phyloP scores from a whole-genome alignment of 1,139 yeast species.

The Scheffersomyces parashehatae region DNA sequence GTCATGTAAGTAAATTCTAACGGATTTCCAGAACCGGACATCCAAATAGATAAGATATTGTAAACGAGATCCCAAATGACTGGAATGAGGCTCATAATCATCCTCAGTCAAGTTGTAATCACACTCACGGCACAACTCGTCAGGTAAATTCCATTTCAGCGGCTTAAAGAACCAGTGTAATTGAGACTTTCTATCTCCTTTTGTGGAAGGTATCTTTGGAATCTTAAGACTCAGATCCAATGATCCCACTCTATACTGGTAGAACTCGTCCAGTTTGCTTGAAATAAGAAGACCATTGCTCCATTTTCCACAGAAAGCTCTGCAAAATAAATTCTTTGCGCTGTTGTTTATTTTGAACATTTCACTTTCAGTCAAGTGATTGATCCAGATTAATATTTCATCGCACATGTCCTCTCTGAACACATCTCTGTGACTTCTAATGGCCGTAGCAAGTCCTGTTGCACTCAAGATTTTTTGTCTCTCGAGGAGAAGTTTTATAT shows the following conservation, averaged over 20 bases:
- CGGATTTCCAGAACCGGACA: constrained; percentile 69
- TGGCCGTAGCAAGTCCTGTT: constrained; percentile 68
- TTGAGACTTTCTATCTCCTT: constrained; percentile 6
- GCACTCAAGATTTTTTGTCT: constrained; percentile 54
- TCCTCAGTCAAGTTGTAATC: constrained; percentile 38
- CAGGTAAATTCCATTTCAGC: constrained; percentile 44
- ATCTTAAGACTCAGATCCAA: constrained; percentile 32
- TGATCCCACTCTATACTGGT: constrained; percentile 32
- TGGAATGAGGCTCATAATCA: constrained; percentile 25
- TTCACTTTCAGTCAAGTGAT: constrained; percentile 57
- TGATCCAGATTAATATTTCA: constrained; percentile 66
- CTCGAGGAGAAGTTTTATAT: constrained; percentile 50
- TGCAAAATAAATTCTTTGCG: constrained; percentile 55
- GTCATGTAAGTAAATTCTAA: constrained; percentile 64
- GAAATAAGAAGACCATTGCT: constrained; percentile 37
- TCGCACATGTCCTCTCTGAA: constrained; percentile 83
- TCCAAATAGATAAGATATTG: constrained; percentile 75
- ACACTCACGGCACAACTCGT: constrained; percentile 44
- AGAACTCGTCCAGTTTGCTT: constrained; percentile 6
- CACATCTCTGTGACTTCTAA: constrained; percentile 66
- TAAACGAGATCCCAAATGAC: constrained; percentile 66
- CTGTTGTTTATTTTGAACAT: constrained; percentile 51
- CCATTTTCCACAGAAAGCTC: constrained; percentile 58
- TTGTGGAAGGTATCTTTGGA: constrained; percentile 30
- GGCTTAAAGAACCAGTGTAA: constrained; percentile 42